Evolutionary conservation across 2,329 filamentous ascomycete genomes (phyloP), one percentile per base, ranked within the genome.

Genomic region (Ophiostoma pallidulum): DNA sequence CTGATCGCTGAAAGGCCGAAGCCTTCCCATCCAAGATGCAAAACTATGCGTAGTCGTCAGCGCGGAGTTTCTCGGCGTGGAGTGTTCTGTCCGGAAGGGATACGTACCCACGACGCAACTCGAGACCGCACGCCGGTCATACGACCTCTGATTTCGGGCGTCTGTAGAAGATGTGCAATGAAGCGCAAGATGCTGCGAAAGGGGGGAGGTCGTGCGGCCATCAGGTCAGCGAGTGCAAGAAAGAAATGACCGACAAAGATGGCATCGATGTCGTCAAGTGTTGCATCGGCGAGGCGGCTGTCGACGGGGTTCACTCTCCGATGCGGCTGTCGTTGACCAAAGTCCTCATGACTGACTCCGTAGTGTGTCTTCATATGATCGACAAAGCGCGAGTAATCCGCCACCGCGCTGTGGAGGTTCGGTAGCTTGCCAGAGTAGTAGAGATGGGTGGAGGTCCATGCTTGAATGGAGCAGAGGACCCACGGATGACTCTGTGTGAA

Each of bases 171-270:
- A 19, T 37, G 24, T 2, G 41, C 32, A 37, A 37, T 37, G n/a
- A 44, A 44, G n/a, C 32, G 20, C 5, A 44, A n/a, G 3, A 44
- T 44, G 16, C 24, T 16, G 7, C 41, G 32, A 20, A 44, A 44
- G 5, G 41, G 19, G 3, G 10, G 8, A 6, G 20, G 22, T 2
- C 41, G 14, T 7, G 32, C 20, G 10, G 41, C 20, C 41, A 44
- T 44, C 9, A 44, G 41, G 14, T 44, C 41, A 3, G 41, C 41
- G 14, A 44, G 22, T 2, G 41, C 41, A 4, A 44, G 32, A 7
- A 44, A 44, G 19, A 44, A 44, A 32, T 44, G 41, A 12, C 41
- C 41, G n/a, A 44, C 41, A 37, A 44, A 44, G 10, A 44, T 44
- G 8, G 41, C 41, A 9, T 44, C 41, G 4, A 44, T 10, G 6